phyloP scores from a whole-genome alignment of 1,284 basidiomycete species.

The Naganishia albida region DNA sequence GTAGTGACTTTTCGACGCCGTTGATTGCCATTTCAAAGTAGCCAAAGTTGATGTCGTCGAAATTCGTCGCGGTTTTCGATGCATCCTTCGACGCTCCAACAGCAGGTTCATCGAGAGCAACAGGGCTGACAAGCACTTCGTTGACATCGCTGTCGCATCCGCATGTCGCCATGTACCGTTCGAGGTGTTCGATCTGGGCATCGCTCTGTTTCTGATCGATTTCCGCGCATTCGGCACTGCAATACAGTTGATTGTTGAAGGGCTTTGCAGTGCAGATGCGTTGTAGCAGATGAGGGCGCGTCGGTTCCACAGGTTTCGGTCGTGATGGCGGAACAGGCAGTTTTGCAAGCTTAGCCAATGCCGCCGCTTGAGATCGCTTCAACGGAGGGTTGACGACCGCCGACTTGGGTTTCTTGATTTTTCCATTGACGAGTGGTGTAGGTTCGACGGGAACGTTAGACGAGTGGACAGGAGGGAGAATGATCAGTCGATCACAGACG shows the following conservation, averaged over 20 bases:
- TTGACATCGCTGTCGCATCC: constrained; percentile 14
- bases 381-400: constrained; percentile 11
- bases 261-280: not conserved
- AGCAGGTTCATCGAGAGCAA: constrained; percentile 1
- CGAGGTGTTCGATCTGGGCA: constrained; percentile 24
- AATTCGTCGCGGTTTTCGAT: not conserved
- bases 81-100: not conserved
- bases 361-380: constrained; percentile 24
- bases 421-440: constrained; percentile 3
- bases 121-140: constrained; percentile 18
- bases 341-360: constrained; percentile 22
- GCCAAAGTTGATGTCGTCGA: constrained; percentile 28
- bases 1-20: constrained; percentile 20
- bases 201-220: constrained; percentile 19
- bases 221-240: constrained; percentile 27
- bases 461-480: not conserved
- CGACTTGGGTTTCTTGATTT: constrained; percentile 15
- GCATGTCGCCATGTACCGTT: constrained; percentile 21
- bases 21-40: constrained; percentile 30
- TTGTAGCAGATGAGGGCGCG: constrained; percentile 13
- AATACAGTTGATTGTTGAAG: constrained; percentile 26
- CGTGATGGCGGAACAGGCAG: constrained; percentile 17
- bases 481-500: constrained; percentile 30
- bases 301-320: constrained; percentile 23
- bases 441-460: not conserved